Base-by-base conservation (phyloP, 2,329 filamentous ascomycete species). In the Cladosporium sp. region DNA sequence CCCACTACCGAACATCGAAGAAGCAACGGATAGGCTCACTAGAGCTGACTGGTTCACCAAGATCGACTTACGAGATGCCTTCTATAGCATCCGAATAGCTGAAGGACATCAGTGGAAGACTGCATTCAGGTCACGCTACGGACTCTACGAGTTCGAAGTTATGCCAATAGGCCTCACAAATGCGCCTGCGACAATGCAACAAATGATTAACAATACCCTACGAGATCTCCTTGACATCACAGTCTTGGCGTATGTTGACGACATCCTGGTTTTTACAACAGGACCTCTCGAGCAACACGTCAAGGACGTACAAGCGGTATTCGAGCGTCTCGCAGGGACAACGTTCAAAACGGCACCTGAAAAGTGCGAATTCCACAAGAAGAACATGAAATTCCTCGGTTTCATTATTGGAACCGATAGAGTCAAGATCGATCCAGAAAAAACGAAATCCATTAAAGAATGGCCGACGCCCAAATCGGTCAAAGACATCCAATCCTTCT, bases 341-440 rank as follows among this genome's bases (percentile, higher is more conserved):
- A 69, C 62, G 3, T 66, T 76, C 8, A 28, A 62, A 4, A 49
- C 62, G 3, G 63, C 49, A 23, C 58, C 58, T 7, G 34, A 71
- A 4, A 78, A 78, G 68, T 76, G 66, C 67, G 54, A 73, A 54
- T 78, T 77, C 66, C 66, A 74, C 65, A 67, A 66, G 39, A 66
- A 73, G 26, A 43, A 70, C 66, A 67, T 74, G 34, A 65, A 73
- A 25, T 79, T 74, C 65, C 66, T 79, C 43, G 67, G 71, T 30
- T 77, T 72, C 67, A 72, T 73, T 58, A 73, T 78, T 36, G 60
- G 54, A 21, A 63, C 56, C 18, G 53, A 69, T 46, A 64, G 71
- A 61, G 68, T 79, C 21, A 32, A 54, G 23, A 74, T 77, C 54
- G 63, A 76, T 58, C 64, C 54, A 54, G 63, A 65, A 2, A 76